These are phyloP conservation scores for Rhodotorula toruloides DNA, from an alignment of 768 basidiomycete species.

Conservation along the genomic window DNA sequence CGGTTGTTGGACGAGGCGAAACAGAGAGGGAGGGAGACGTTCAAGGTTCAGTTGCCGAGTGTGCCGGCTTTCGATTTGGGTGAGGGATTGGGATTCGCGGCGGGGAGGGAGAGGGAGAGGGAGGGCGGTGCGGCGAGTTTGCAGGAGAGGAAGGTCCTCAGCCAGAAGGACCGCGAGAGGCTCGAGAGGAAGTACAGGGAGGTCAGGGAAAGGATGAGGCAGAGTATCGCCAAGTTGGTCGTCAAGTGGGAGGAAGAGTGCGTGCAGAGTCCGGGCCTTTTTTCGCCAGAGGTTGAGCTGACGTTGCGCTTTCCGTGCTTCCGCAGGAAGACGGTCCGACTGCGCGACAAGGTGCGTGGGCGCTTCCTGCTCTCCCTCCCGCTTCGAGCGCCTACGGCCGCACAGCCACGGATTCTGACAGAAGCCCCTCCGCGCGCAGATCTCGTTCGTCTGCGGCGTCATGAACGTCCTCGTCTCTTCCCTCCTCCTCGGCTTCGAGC, in stretches of 20 bases:
- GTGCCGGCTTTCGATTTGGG: slow-evolving; percentile 20
- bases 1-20: slow-evolving; percentile 32
- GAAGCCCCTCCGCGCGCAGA: slow-evolving; percentile 35
- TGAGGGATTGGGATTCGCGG: neutral
- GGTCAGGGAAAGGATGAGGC: slow-evolving; percentile 18
- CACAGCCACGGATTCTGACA: too few relatives aligned
- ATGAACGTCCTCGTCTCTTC: slow-evolving; percentile 74
- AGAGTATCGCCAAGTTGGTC: slow-evolving; percentile 50
- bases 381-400: too few relatives aligned
- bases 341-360: slow-evolving; percentile 59
- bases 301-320: slow-evolving; percentile 40
- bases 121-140: neutral
- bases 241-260: slow-evolving; percentile 82
- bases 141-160: neutral
- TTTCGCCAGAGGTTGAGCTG: too few relatives aligned
- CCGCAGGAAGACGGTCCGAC: slow-evolving; percentile 64
- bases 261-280: too few relatives aligned
- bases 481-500: slow-evolving; percentile 78
- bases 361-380: neutral
- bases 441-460: slow-evolving; percentile 90
- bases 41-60: slow-evolving; percentile 21
- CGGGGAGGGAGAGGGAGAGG: neutral
- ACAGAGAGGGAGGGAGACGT: neutral
- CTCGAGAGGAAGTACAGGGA: slow-evolving; percentile 34
- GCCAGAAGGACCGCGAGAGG: slow-evolving; percentile 21